Conservation (phyloP, 768 basidiomycete genomes). For the Omphalotus guepiniiformis region DNA sequence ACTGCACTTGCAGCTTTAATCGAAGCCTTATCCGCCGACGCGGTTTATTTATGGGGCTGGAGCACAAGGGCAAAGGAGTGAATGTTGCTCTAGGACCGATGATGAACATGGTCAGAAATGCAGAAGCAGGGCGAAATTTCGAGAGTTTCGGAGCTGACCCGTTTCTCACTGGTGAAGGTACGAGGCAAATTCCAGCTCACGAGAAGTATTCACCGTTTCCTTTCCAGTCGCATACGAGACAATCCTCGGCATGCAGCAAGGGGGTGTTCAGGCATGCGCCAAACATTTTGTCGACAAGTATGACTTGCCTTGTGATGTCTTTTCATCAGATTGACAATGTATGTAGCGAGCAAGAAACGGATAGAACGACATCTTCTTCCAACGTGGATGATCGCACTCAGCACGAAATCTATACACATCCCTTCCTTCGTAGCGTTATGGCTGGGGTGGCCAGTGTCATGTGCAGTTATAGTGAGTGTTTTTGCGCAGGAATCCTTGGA, state of each 20-base stretch:
- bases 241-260: constrained; percentile 72
- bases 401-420: constrained; percentile 70
- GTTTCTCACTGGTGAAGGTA: constrained; percentile 67
- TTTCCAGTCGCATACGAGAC: constrained; percentile 67
- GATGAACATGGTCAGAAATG: constrained; percentile 59
- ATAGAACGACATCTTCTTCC: constrained; percentile 50
- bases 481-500: no score
- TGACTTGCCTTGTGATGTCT: constrained; percentile 16
- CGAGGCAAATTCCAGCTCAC: neutral
- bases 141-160: constrained; percentile 96
- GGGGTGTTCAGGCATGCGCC: constrained; percentile 81
- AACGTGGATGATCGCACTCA: constrained; percentile 79
- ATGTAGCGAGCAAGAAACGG: constrained; percentile 68
- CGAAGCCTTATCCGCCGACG: constrained; percentile 73
- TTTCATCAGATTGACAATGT: no score
- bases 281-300: constrained; percentile 82
- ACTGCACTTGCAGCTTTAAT: constrained; percentile 68
- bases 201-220: no score
- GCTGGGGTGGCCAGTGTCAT: constrained; percentile 71
- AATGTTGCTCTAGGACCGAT: constrained; percentile 39
- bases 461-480: constrained; percentile 41
- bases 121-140: constrained; percentile 85
- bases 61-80: constrained; percentile 84
- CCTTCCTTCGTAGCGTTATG: constrained; percentile 67
- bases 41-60: constrained; percentile 75